These are phyloP conservation scores for Phytophthora parvispora DNA, from an alignment of 352 stramenopile species.

Conservation along the genomic window DNA sequence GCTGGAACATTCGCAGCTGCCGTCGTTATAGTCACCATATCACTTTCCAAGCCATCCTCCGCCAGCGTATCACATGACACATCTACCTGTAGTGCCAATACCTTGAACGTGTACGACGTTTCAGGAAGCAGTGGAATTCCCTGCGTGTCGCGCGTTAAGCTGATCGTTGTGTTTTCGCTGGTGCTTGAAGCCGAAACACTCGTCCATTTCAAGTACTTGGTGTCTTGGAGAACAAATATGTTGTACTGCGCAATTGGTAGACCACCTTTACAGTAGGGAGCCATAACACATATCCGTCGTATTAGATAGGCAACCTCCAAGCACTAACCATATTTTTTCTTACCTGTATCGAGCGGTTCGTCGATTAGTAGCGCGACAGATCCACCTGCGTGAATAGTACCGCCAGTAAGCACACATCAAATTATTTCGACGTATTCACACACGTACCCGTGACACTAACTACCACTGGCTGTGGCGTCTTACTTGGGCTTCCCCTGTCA, in stretches of 20 bases:
- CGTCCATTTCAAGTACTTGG: slow-evolving; percentile 32
- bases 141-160: slow-evolving; percentile 26
- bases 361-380: slow-evolving; percentile 39
- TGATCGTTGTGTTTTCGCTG: slow-evolving; percentile 16
- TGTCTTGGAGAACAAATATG: slow-evolving; percentile 30
- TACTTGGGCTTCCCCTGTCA: slow-evolving; percentile 31
- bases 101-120: slow-evolving; percentile 57
- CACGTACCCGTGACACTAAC: slow-evolving; percentile 47
- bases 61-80: slow-evolving; percentile 47
- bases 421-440: no score
- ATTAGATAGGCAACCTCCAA: no score
- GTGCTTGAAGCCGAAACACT: slow-evolving; percentile 28
- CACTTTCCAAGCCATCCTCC: slow-evolving; percentile 36
- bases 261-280: slow-evolving; percentile 24
- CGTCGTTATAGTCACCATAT: slow-evolving; percentile 38
- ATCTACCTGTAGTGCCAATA: slow-evolving; percentile 49
- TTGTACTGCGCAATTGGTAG: slow-evolving; percentile 42
- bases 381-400: slow-evolving; percentile 29
- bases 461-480: slow-evolving; percentile 49
- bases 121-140: slow-evolving; percentile 18
- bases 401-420: background rate
- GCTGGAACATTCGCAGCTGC: slow-evolving; percentile 28
- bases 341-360: slow-evolving; percentile 56
- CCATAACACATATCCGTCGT: background rate
- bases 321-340: no score